Percentiles rank a stretch among this genome's conserved stretches.
These are phyloP conservation scores for Scheffersomyces quercinus DNA, from an alignment of 1,139 yeast genomes.

Conservation along the genomic window DNA sequence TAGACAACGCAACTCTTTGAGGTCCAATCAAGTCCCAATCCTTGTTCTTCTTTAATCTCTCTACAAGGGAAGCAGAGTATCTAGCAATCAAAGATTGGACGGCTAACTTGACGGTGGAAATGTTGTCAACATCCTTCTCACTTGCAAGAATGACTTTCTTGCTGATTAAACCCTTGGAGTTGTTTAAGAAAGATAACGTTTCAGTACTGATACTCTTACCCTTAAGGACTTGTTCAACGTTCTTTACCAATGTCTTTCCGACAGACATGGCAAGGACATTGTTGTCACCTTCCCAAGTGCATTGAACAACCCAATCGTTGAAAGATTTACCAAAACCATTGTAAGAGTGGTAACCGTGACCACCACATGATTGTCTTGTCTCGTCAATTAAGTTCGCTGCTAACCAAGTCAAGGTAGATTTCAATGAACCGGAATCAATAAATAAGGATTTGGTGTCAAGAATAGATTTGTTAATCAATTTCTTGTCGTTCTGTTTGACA, in stretches of 20 bases:
- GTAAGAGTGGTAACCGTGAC: slow-evolving; percentile 91
- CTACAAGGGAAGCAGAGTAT: slow-evolving; percentile 21
- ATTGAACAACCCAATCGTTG: slow-evolving; percentile 92
- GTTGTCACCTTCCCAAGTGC: slow-evolving; percentile 98
- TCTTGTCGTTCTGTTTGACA: slow-evolving; percentile 44
- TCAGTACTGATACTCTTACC: slow-evolving; percentile 35
- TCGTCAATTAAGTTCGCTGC: slow-evolving; percentile 79
- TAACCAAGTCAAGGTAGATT: slow-evolving; percentile 89
- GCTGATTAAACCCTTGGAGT: slow-evolving; percentile 19
- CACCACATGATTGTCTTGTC: slow-evolving; percentile 93
- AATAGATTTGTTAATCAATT: slow-evolving; percentile 50
- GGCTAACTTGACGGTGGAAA: slow-evolving; percentile 15
- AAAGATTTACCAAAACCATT: slow-evolving; percentile 87
- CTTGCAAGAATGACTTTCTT: slow-evolving; percentile 6
- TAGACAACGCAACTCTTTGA: slow-evolving; percentile 26
- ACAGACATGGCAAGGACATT: slow-evolving; percentile 80
- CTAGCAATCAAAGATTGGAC: slow-evolving; percentile 28
- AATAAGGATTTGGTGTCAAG: slow-evolving; percentile 73
- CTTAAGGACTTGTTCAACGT: slow-evolving; percentile 36
- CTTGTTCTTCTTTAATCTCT: slow-evolving; percentile 29
- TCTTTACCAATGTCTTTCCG: slow-evolving; percentile 73
- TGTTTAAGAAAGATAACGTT: slow-evolving; percentile 47
- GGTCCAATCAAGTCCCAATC: slow-evolving; percentile 36
- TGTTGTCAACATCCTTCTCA: slow-evolving; percentile 12
- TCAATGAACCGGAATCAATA: slow-evolving; percentile 84